Evolutionary conservation across 768 basidiomycete species (phyloP).

Genomic region (Mycena polygramma): DNA sequence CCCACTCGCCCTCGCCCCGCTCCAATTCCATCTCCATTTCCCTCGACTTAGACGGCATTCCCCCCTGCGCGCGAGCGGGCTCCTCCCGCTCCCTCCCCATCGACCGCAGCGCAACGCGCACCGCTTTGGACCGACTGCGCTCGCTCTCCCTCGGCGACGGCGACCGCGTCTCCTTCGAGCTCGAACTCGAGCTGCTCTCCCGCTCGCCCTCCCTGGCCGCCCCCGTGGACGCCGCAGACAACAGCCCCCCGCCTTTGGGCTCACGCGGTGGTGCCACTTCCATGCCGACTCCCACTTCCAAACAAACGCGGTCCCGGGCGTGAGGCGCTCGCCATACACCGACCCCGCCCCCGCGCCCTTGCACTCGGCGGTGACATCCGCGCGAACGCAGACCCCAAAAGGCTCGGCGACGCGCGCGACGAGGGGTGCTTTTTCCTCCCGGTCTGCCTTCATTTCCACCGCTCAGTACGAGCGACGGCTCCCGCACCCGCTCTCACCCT

Average conservation of each 20-base stretch:
- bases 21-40: not conserved
- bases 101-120: constrained; percentile 33
- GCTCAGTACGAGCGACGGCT: no score
- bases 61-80: no score
- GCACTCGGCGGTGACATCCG: constrained; percentile 1
- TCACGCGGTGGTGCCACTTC: constrained; percentile 10
- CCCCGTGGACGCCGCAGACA: constrained; percentile 20
- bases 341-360: not conserved
- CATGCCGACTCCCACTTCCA: not conserved
- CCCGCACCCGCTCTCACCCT: no score
- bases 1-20: no score
- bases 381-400: constrained; percentile 28
- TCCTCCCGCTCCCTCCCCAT: constrained; percentile 26
- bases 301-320: not conserved
- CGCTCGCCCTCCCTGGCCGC: constrained; percentile 9
- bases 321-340: constrained; percentile 14
- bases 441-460: not conserved
- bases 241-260: constrained; percentile 13
- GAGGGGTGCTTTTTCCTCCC: not conserved
- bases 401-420: constrained; percentile 11
- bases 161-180: not conserved
- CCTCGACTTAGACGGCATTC: no score
- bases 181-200: not conserved
- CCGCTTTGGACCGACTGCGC: constrained; percentile 33
- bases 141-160: not conserved